These are phyloP conservation scores for Gossypium thurberi DNA, from an alignment of 345 rosid genomes.

Conservation along the genomic window DNA sequence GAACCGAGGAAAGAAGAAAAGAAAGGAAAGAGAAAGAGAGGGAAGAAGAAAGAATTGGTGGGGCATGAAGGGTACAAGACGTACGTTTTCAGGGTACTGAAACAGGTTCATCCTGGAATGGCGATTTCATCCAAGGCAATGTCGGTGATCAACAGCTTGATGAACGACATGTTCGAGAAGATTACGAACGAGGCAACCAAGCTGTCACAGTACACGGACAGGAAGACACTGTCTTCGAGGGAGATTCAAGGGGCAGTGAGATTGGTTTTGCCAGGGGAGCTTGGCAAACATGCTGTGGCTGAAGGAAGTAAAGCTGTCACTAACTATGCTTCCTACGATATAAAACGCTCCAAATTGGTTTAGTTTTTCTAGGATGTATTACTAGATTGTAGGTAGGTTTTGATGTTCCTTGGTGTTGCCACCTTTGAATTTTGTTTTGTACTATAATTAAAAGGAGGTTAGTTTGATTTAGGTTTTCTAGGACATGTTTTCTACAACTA, in stretches of 20 bases:
- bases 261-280: constrained; percentile 71
- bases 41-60: background rate
- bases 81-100: constrained; percentile 57
- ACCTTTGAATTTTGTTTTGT: background rate
- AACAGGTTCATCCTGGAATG: constrained; percentile 68
- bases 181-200: constrained; percentile 56
- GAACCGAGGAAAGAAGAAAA: background rate
- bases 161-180: constrained; percentile 73
- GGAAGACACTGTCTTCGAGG: constrained; percentile 52
- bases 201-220: constrained; percentile 27
- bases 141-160: constrained; percentile 53
- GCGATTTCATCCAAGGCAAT: constrained; percentile 62
- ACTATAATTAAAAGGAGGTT: background rate
- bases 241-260: constrained; percentile 66
- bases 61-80: constrained; percentile 41
- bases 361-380: background rate
- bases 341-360: background rate
- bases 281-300: constrained; percentile 63
- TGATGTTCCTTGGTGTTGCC: too few species aligned
- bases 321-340: constrained; percentile 30
- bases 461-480: background rate
- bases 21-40: constrained; percentile 17
- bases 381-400: background rate
- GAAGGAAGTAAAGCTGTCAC: constrained; percentile 67
- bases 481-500: background rate